Base-by-base conservation (phyloP, 2,329 filamentous ascomycete genomes). In the Diaporthe ampelina region DNA sequence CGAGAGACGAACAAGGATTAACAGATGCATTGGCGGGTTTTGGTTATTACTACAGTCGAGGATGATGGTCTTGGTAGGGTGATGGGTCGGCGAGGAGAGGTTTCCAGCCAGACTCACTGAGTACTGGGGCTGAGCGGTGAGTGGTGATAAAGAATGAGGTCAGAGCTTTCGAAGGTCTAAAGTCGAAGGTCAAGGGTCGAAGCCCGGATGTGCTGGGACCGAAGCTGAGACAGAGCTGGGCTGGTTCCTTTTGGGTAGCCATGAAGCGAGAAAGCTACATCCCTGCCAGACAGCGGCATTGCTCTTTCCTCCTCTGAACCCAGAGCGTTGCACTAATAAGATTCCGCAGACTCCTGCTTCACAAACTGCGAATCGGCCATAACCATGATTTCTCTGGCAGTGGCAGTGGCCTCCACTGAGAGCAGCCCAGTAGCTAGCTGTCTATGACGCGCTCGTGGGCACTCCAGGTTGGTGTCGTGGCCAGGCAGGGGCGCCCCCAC, bases 161-260 rank as follows among this genome's bases (percentile, higher is more conserved):
- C 40, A 7, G 15, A 37, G 37, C 37, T 37, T 37, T 13, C 37
- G 13, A 3, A 17, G 19, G 26, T 65, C 43, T 6, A 19, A 48
- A 29, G 11, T 45, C 29, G 13, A 48, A 10, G 1, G 11, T 37
- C 8, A 29, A 35, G 10, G 19, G 43, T 65, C 40, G 4, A 48
- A 24, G 61, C 11, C 13, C 13, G 43, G 61, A 32, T 35, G 26
- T 17, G 61, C 17, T 37, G 61, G 61, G 26, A 37, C 26, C 26
- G 43, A 50, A 15, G 48, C 61, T 35, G 61, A 67, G 61, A 67
- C 61, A 67, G 26, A 7, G 24, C 59, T 32, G 40, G 17, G 40
- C 37, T 48, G 26, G 40, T 15, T 65, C 26, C 61, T 26, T 32
- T 21, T 48, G 26, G 43, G 24, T 65, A 19, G 9, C 19, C 11